phyloP scores from a whole-genome alignment of 495 filamentous ascomycete species.

The Penicillium dipodomyicola region DNA sequence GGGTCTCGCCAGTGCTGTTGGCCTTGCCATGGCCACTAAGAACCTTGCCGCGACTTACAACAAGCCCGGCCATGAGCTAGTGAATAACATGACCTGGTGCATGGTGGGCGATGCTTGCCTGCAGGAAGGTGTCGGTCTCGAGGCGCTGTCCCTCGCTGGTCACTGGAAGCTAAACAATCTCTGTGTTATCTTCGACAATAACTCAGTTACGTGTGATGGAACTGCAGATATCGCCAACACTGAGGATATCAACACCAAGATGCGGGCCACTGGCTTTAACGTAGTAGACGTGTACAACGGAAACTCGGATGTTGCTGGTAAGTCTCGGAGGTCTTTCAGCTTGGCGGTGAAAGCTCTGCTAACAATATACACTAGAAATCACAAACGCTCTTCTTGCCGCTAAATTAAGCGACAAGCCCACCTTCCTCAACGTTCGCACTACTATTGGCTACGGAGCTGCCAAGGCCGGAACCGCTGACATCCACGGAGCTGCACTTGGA shows the following conservation, averaged over 20 bases:
- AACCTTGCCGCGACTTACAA: constrained; percentile 56
- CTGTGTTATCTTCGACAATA: constrained; percentile 57
- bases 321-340: no score
- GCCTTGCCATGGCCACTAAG: constrained; percentile 56
- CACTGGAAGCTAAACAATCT: constrained; percentile 55
- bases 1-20: constrained; percentile 57
- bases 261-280: no score
- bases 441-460: no score
- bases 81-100: constrained; percentile 51
- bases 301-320: no score
- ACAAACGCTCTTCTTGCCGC: no score
- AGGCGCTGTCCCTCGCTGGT: constrained; percentile 54
- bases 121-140: constrained; percentile 56
- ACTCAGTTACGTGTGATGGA: constrained; percentile 53
- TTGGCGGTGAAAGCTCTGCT: no score
- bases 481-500: no score
- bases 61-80: constrained; percentile 44
- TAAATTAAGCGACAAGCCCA: no score
- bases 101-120: constrained; percentile 59
- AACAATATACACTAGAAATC: no score
- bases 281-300: no score
- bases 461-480: no score
- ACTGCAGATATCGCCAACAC: constrained; percentile 48
- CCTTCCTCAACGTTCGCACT: no score
- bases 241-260: constrained; percentile 23